Base-by-base conservation (phyloP, 1,284 basidiomycete species). In the Meira miltonrushii region DNA sequence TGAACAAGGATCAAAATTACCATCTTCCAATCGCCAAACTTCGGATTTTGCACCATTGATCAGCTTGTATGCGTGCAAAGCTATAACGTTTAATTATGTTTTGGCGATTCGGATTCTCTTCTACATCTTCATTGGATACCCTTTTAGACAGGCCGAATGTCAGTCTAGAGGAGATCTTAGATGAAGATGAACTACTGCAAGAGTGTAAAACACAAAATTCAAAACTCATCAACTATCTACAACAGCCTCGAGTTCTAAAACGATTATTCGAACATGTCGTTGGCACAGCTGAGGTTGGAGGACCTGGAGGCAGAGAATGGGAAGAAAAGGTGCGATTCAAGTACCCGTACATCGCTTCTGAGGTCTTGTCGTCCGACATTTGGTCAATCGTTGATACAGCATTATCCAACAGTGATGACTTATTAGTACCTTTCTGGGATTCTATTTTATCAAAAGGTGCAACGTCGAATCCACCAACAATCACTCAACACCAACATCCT, bases 141-240 rank as follows among this genome's bases (percentile, higher is more conserved):
- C 55, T 78, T 3, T 68, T 78, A 15, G 75, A 78, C 38, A 70
- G 71, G 58, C 66, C 65, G 21, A 72, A 73, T 48, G 70, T 78
- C 85, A 67, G 71, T 41, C 83, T 96, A 52, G 92, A 96, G 79
- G 88, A 91, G 53, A 86, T 97, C 59, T 82, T 97, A 59, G 92
- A 95, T 81, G 91, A 96, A 81, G 89, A 91, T 77, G 92, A 96
- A 79, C 82, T 96, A 57, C 82, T 97, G 54, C 89, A 91, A 79
- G 93, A 97, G 79, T 92, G 91, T 84, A 97, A 97, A 80, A 84
- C 89, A 3, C 91, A 94, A 79, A 96, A 96, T 78, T 87, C 88
- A 39, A 83, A 90, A 67, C 85, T 92, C 50, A 87, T 90, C 67
- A 87, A 89, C 77, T 92, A 90, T 78, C 88, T 92, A 66, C 86